Base-by-base conservation (phyloP, 2,329 filamentous ascomycete species). In the Thelonectria blattea region DNA sequence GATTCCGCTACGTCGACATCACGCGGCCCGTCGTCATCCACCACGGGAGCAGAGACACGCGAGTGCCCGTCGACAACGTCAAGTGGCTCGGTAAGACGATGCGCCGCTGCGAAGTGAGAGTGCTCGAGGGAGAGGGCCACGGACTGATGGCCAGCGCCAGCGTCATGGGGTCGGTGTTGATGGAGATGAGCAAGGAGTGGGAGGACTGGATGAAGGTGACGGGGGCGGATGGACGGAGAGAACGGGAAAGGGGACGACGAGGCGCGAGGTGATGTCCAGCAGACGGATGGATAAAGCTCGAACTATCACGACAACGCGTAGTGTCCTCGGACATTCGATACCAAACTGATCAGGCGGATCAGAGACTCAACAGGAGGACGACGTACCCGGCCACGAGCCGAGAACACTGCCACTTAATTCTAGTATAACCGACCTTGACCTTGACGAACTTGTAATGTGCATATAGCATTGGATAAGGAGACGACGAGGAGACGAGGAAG, bases 1-100 rank as follows among this genome's bases (percentile, higher is more conserved):
- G 95, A 0, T 99, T 99, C 79, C 88, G 93, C 51, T 99, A 99
- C 73, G 94, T 97, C 17, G 95, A 99, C 73, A 97, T 99, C 66
- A 96, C 91, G 6, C 87, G 93, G 9, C 87, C 92, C 0, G 91
- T 98, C 0, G 90, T 97, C 22, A 97, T 99, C 65, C 94, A 97
- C 71, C 95, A 99, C 74, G 95, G 95, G 39, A 92, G 88, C 71
- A 88, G 91, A 68, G 95, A 99, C 72, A 93, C 90, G 7, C 86
- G 95, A 22, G 95, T 99, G 1, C 95, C 95, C 0, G 90, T 97
- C 14, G 95, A 97, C 58, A 99, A 99, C 71, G 92, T 97, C 20
- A 86, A 90, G 66, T 99, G 95, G 95, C 83, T 99, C 8, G 93
- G 93, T 60, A 93, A 93, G 76, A 91, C 91, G 43, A 98, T 99